phyloP scores from a whole-genome alignment of 176 grass and related monocot species.

The Juncus inflexus region DNA sequence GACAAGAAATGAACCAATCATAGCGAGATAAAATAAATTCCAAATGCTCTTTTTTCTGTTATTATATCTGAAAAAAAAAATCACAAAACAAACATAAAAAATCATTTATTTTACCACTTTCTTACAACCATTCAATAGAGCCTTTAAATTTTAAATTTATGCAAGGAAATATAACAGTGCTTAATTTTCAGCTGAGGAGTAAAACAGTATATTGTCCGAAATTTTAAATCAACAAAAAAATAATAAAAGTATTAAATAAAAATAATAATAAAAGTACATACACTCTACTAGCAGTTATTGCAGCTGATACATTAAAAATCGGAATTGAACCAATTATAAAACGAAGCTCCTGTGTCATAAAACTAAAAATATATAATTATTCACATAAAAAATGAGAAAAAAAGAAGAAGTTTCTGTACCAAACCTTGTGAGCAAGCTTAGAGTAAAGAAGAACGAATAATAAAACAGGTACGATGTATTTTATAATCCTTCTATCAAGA shows the following conservation, averaged over 20 bases:
- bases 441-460: slow-evolving; percentile 95
- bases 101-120: background rate
- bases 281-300: slow-evolving; percentile 83
- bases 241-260: background rate
- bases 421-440: slow-evolving; percentile 95
- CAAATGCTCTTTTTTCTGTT: slow-evolving; percentile 89
- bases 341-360: slow-evolving; percentile 70
- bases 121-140: background rate
- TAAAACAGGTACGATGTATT: slow-evolving; percentile 68
- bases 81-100: too few relatives aligned
- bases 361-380: slow-evolving; percentile 1
- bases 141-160: background rate
- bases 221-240: too few relatives aligned
- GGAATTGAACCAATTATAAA: slow-evolving; percentile 86
- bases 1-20: slow-evolving; percentile 68
- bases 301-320: slow-evolving; percentile 81
- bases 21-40: slow-evolving; percentile 68
- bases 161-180: too few relatives aligned
- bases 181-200: too few relatives aligned
- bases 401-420: background rate
- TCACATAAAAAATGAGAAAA: slow-evolving; percentile 5
- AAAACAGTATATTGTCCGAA: too few relatives aligned
- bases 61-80: slow-evolving; percentile 60
- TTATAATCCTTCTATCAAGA: slow-evolving; percentile 82
- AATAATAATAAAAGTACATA: slow-evolving; percentile 33